A percentile compares a stretch with the other conserved stretches of the same genome.
Conservation (phyloP, 1,139 yeast species). For the Candida buenavistaensis region DNA sequence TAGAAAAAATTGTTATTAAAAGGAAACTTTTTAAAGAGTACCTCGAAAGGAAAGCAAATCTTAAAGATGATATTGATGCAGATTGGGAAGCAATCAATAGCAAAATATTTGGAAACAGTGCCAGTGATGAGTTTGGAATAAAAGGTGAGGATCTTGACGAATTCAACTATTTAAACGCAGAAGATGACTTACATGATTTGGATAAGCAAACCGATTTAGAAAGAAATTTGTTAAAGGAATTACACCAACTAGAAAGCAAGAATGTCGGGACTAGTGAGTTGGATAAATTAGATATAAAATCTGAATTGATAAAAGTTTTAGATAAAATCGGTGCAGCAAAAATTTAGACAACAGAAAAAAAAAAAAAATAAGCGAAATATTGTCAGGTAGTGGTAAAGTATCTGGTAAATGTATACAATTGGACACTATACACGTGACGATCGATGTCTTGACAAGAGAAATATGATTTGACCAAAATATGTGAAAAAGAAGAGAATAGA, state of each 20-base stretch:
- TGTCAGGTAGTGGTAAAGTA: too few relatives aligned
- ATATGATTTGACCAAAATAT: too few relatives aligned
- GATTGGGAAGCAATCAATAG: constrained; percentile 52
- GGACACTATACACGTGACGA: too few relatives aligned
- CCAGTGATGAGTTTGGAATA: constrained; percentile 54
- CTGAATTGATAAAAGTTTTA: constrained; percentile 5
- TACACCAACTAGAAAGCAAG: constrained; percentile 17
- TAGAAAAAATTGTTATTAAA: constrained; percentile 28
- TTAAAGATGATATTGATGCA: constrained; percentile 37
- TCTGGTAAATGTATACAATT: too few relatives aligned
- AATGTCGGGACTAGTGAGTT: constrained; percentile 26
- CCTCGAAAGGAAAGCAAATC: constrained; percentile 20
- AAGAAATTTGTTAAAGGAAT: constrained; percentile 17
- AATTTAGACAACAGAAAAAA: too few relatives aligned
- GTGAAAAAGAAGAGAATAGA: too few relatives aligned
- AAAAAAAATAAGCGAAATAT: too few relatives aligned
- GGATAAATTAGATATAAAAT: constrained; percentile 24
- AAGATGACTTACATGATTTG: constrained; percentile 27
- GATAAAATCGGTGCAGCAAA: constrained; percentile 16
- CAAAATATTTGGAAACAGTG: constrained; percentile 42
- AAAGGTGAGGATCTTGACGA: constrained; percentile 60
- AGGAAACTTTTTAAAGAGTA: constrained; percentile 38
- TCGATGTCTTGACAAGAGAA: too few relatives aligned
- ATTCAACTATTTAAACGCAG: constrained; percentile 36
- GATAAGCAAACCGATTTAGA: constrained; percentile 22